These are phyloP conservation scores for Calonectria fujianensis DNA, from an alignment of 2,329 filamentous ascomycete genomes.

Conservation along the genomic window DNA sequence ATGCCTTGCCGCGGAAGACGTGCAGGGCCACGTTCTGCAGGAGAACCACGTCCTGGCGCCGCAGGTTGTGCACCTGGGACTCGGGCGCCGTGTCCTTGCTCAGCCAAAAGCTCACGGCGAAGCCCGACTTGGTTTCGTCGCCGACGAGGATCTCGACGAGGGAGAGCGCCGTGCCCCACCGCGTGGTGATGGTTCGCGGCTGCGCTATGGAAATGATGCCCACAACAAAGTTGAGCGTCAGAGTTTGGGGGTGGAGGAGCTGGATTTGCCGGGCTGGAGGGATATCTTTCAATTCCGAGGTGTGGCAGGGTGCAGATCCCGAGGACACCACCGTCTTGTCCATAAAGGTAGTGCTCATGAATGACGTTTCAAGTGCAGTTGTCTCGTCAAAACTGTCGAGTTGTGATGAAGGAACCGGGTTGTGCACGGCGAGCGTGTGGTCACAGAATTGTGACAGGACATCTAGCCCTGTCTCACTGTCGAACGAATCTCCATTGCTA, in stretches of 20 bases:
- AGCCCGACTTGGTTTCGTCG: constrained; percentile 88
- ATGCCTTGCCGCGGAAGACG: constrained; percentile 84
- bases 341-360: constrained; percentile 62
- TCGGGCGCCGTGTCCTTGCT: constrained; percentile 60
- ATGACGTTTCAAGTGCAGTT: constrained; percentile 58
- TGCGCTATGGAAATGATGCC: constrained; percentile 84
- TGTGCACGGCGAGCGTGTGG: constrained; percentile 83
- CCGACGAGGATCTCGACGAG: constrained; percentile 87
- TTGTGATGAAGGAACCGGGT: constrained; percentile 79
- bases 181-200: constrained; percentile 80
- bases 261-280: constrained; percentile 80
- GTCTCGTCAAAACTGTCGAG: constrained; percentile 60
- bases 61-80: constrained; percentile 67
- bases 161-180: constrained; percentile 76
- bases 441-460: constrained; percentile 82
- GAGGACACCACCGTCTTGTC: constrained; percentile 46
- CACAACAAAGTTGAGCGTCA: constrained; percentile 88
- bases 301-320: constrained; percentile 57
- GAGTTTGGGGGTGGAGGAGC: constrained; percentile 84
- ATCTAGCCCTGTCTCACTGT: constrained; percentile 60
- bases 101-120: constrained; percentile 91
- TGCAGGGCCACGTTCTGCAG: constrained; percentile 87
- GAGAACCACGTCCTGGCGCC: constrained; percentile 85
- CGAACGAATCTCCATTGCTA: constrained; percentile 46
- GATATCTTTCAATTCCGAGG: constrained; percentile 78